These are phyloP conservation scores for Clitopilus passeckerianus DNA, from an alignment of 768 basidiomycete genomes.

Conservation along the genomic window DNA sequence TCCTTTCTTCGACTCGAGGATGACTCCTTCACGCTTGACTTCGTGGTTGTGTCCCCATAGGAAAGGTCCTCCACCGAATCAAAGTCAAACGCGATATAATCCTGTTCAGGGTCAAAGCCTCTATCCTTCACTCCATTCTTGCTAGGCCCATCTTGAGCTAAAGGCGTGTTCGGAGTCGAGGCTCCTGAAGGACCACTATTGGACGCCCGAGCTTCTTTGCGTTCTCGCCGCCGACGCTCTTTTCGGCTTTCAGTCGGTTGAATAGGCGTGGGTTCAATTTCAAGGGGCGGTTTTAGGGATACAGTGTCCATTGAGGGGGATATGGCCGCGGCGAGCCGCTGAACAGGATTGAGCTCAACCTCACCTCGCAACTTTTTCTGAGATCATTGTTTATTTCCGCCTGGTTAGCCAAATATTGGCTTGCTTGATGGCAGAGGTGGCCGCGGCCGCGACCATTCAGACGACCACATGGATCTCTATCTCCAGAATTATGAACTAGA, in stretches of 20 bases:
- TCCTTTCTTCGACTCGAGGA: not conserved
- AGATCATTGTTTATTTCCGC: too few species aligned
- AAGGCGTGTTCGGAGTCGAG: conserved; percentile 7
- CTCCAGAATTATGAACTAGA: too few species aligned
- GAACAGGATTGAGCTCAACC: too few species aligned
- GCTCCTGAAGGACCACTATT: conserved; percentile 14
- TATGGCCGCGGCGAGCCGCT: not conserved
- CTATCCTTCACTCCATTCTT: not conserved
- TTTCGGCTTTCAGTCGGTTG: conserved; percentile 6
- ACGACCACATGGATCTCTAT: too few species aligned
- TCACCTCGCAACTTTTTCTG: too few species aligned
- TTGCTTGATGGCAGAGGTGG: too few species aligned
- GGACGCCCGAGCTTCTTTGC: conserved; percentile 2
- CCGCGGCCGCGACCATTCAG: too few species aligned
- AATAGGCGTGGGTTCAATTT: conserved; percentile 4
- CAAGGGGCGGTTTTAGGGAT: not conserved
- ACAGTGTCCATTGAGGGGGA: not conserved
- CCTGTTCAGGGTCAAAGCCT: conserved; percentile 24
- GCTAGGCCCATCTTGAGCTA: not conserved
- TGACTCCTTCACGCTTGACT: not conserved
- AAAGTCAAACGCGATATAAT: conserved; percentile 21
- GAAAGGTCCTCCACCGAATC: conserved; percentile 5
- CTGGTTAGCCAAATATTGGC: too few species aligned
- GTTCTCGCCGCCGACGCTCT: conserved; percentile 10
- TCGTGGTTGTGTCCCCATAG: not conserved